Evolutionary conservation across 805 yeast genomes (phyloP).

Genomic region (Metschnikowia bowlesiae): DNA sequence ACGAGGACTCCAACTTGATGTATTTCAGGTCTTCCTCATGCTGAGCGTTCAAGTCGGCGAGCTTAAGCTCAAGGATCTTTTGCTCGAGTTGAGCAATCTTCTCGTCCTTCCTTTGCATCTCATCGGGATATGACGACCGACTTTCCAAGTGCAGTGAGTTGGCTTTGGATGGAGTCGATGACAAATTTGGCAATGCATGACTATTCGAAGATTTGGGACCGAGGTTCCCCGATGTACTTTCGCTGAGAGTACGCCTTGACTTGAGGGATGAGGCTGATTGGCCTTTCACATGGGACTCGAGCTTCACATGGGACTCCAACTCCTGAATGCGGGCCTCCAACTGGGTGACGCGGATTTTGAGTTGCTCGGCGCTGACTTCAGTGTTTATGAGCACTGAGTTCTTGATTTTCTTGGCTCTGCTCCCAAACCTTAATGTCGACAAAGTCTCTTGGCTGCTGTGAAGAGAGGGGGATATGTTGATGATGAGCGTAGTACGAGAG

Average conservation of each 20-base stretch:
- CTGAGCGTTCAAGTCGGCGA: conserved; percentile 21
- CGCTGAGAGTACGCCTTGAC: not conserved
- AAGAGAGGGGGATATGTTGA: conserved; percentile 66
- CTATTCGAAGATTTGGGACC: not conserved
- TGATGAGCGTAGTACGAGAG: conserved; percentile 66
- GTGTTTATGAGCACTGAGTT: conserved; percentile 63
- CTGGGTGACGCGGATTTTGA: conserved; percentile 37
- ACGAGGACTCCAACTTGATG: conserved; percentile 51
- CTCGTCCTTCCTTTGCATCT: conserved; percentile 12
- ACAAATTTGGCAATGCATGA: not conserved
- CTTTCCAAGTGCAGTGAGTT: conserved; percentile 2
- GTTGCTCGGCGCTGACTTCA: conserved; percentile 49
- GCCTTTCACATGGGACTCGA: conserved; percentile 37
- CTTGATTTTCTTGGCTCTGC: conserved; percentile 62
- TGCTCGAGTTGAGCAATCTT: conserved; percentile 16
- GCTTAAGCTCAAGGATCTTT: conserved; percentile 14
- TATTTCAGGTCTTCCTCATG: conserved; percentile 47
- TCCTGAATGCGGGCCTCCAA: conserved; percentile 33
- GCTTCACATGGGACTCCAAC: conserved; percentile 40
- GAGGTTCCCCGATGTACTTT: not conserved
- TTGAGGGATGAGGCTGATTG: not conserved
- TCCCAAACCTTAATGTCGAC: conserved; percentile 70
- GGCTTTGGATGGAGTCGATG: conserved; percentile 1
- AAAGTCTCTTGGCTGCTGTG: conserved; percentile 59
- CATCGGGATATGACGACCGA: conserved; percentile 7